phyloP scores from a whole-genome alignment of 2,329 filamentous ascomycete species.

The Exophiala sideris region DNA sequence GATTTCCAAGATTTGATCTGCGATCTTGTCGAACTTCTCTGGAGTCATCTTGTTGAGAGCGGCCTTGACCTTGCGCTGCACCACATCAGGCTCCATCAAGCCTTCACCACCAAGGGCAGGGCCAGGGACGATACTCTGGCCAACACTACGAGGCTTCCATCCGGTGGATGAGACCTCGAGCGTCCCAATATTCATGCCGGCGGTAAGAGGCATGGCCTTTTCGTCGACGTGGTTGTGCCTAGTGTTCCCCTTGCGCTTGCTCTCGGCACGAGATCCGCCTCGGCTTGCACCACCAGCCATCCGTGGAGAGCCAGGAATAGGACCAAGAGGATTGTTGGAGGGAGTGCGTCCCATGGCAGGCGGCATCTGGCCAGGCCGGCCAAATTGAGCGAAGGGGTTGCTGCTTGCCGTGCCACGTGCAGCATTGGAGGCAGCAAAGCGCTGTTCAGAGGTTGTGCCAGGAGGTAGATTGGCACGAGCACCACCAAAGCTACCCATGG shows the following conservation, averaged over 20 bases:
- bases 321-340: slow-evolving; percentile 49
- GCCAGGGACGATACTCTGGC: slow-evolving; percentile 41
- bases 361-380: slow-evolving; percentile 57
- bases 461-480: slow-evolving; percentile 61
- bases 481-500: slow-evolving; percentile 68
- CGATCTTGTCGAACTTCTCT: slow-evolving; percentile 95
- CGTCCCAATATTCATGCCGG: slow-evolving; percentile 74
- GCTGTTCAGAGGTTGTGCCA: slow-evolving; percentile 72
- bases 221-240: slow-evolving; percentile 66
- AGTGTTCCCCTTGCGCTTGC: slow-evolving; percentile 49
- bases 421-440: slow-evolving; percentile 64
- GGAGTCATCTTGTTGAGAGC: slow-evolving; percentile 99
- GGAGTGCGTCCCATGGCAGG: slow-evolving; percentile 63
- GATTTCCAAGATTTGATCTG: slow-evolving; percentile 88
- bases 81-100: slow-evolving; percentile 82
- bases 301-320: slow-evolving; percentile 68
- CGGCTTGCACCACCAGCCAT: slow-evolving; percentile 61
- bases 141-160: slow-evolving; percentile 83
- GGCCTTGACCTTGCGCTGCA: slow-evolving; percentile 98
- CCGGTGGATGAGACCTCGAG: slow-evolving; percentile 69
- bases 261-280: slow-evolving; percentile 41
- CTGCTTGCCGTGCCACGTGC: slow-evolving; percentile 41
- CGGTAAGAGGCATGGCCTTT: slow-evolving; percentile 89
- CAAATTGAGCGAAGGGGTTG: slow-evolving; percentile 60
- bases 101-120: slow-evolving; percentile 50